Base-by-base conservation (phyloP, 2,329 filamentous ascomycete genomes). In the Trichophyton simii region DNA sequence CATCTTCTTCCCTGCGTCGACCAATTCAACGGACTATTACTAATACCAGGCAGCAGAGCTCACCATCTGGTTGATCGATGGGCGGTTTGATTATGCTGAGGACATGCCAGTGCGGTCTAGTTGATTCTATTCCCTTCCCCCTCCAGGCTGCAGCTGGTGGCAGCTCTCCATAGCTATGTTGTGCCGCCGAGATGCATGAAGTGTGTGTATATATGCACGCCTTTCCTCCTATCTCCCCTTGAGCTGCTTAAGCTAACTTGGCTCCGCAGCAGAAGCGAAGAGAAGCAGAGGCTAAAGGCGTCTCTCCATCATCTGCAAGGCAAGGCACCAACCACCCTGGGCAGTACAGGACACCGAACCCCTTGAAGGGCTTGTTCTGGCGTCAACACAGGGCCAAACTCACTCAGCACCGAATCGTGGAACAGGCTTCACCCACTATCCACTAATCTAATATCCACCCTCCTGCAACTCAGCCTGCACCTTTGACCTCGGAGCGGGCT, bases 21-120 rank as follows among this genome's bases (percentile, higher is more conserved):
- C 34, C 34, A 38, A 38, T 38, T 38, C 11, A 38, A 38, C 9
- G 11, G 7, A 55, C 15, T 20, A 36, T 36, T 34, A 34, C 52
- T 55, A 55, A 55, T n/a, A 18, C 52, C n/a, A 55, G 52, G 52
- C 52, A 55, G 52, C 52, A 55, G 52, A 55, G 52, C 28, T 28
- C 52, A 36, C 18, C 3, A 11, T 36, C 52, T 18, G 13, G 52
- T 18, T 28, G 48, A 54, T 13, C 4, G 25, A 1, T 36, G 13
- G 1, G 25, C 13, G 9, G 11, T 6, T 9, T 2, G 9, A 31
- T 28, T 28, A 25, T 2, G 20, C 8, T 9, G 9, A 52, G 46
- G 8, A 52, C 20, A 52, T 25, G 46, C 20, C 46, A 28, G 20
- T 11, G 46, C 1, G 1, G 44, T 52, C 20, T 22, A 15, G 22